Base-by-base conservation (phyloP, 306 rosid genomes). In the Senna siamea region DNA sequence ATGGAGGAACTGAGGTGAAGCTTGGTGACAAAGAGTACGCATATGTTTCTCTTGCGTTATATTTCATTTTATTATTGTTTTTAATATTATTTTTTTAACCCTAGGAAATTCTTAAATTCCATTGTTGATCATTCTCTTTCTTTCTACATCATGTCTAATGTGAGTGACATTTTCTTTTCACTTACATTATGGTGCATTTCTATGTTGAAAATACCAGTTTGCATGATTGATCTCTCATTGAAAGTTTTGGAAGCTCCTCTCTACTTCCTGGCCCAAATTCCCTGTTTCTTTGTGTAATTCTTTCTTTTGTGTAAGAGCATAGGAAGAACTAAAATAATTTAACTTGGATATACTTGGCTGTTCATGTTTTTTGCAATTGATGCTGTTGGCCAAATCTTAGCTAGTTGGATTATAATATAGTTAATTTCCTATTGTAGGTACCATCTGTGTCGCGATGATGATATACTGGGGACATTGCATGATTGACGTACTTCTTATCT, bases 1-100 rank as follows among this genome's bases (percentile, higher is more conserved):
- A 77, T 57, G 91, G 88, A 60, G 91, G 91, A 52, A 81, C 85
- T 28, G 85, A 87, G 80, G 88, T 84, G 69, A 87, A 82, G 78
- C 91, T 87, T 15, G 78, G 81, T 34, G 91, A 87, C 13, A 87
- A 79, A 78, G 82, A 86, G 88, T 83, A 83, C 35, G 79, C 58
- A 12, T n/a, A n/a, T 43, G 22, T 43, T 35, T 56, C 60, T 68
- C 30, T 8, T 51, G 7, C 38, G 5, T 73, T 34, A 40, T n/a
- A 9, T 7, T 38, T 10, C 17, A 7, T 5, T 9, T 0, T 44
- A 12, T 12, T 44, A 44, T 44, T 47, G 4, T 47, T 5, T 14
- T 30, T 58, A 7, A n/a, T n/a, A n/a, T n/a, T n/a, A n/a, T n/a
- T n/a, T 0, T 26, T 26, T 79, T 32, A 4, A 38, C 46, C 4